Base-by-base conservation (phyloP, 768 basidiomycete genomes). In the Mycena alexandri region DNA sequence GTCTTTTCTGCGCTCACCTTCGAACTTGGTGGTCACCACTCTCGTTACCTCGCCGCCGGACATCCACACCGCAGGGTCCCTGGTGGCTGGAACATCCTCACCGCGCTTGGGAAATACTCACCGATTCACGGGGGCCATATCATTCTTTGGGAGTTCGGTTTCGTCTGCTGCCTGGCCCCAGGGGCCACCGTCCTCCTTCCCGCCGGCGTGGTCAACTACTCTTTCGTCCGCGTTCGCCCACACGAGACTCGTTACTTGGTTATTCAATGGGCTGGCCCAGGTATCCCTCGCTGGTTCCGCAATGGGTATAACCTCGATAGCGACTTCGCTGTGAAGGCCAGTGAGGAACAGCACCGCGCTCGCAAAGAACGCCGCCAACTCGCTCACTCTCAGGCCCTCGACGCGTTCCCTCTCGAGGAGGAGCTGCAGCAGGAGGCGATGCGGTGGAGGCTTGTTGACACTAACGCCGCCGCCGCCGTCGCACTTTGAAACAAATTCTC, bases 11-110 rank as follows among this genome's bases (percentile, higher is more conserved):
- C 61, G 5, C 51, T 42, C 19, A 54, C 51, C 8, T 43, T 52
- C 25, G 51, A 62, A 24, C 21, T 62, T 22, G 61, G 61, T 5
- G 61, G 51, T 2, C 51, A 50, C 11, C 61, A 62, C 22, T n/a
- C 17, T 16, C 47, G 22, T 25, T 17, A 21, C 21, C 9, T 24
- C 11, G 22, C 19, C 21, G 17, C 42, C 6, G 56, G 57, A 5
- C 11, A 19, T 13, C 29, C 57, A 8, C 29, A 59, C 13, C 57
- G 44, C 14, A 24, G 29, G 14, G 9, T 34, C 9, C 10, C 57
- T 10, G n/a, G 5, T 13, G 47, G 16, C 11, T 61, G 60, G 48
- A 51, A 25, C 17, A 16, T 52, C 38, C 60, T 61, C 22, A 52
- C 38, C 3, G 47, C 60, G 16, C 25, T 61, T n/a, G 60, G 60